Evolutionary conservation across 805 yeast genomes (phyloP), one percentile per base, ranked within the genome.

Genomic region (Yarrowia divulgata): DNA sequence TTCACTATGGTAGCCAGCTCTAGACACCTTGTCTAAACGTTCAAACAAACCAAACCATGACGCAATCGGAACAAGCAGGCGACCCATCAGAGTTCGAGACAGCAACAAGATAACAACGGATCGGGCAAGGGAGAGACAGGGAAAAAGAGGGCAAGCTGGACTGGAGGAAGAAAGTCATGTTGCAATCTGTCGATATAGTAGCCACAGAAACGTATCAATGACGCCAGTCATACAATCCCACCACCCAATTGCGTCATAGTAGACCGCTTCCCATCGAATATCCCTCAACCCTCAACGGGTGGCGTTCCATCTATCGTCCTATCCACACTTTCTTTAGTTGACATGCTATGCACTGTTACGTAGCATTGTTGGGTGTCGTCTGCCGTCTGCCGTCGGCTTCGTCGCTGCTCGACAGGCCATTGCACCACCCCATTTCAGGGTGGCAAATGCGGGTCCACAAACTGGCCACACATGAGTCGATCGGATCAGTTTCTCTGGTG

Each of bases 51-150:
- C 29, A 16, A 23, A 42, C 63, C 63, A 57, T 57, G 63, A 57
- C 63, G 63, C 63, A 57, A 57, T 57, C 63, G 63, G 52, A 45
- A 54, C 45, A 54, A 54, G 45, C 57, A 50, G 57, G 23, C 40
- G 13, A 13, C 13, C 3, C 39, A 54, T 39, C 60, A 19, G 35
- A 39, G 63, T 57, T 57, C 23, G 48, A 57, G 62, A 57, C 63
- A 57, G 63, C 63, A 57, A 57, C 37, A 23, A 54, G 63, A 57
- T 57, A 55, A 55, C 63, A 54, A 54, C 60, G 60, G 63, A 57
- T 55, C 62, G 62, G 62, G 46, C 16, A 2, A 8, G 48, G 19
- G 42, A 23, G 8, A 9, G 54, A 49, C 29, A 4, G 29, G 29
- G 29, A 23, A 23, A 23, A 23, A 23, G 29, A 23, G 29, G 29